These are phyloP conservation scores for Monascus purpureus DNA, from an alignment of 495 filamentous ascomycete species.

Conservation along the genomic window DNA sequence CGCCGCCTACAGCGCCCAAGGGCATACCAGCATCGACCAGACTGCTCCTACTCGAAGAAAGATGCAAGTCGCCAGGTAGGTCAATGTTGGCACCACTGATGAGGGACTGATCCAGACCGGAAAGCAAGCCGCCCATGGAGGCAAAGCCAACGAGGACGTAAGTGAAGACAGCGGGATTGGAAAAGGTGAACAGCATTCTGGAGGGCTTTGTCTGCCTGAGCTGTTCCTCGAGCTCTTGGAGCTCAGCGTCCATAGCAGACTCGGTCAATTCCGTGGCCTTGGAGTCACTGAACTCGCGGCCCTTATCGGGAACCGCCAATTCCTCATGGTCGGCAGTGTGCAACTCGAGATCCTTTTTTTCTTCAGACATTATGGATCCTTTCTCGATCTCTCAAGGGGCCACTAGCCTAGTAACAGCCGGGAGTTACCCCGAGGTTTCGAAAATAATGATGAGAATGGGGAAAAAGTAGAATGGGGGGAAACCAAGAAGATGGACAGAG, in stretches of 20 bases:
- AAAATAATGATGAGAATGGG: conserved; percentile 4
- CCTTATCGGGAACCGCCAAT: conserved; percentile 13
- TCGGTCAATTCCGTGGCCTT: conserved; percentile 12
- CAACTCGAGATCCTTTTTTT: conserved; percentile 13
- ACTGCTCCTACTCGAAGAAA: conserved; percentile 32
- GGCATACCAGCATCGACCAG: conserved; percentile 46
- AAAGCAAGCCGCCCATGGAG: conserved; percentile 47
- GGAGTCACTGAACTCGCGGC: conserved; percentile 14
- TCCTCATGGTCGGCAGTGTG: conserved; percentile 15
- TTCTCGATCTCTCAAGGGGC: no score
- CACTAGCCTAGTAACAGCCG: conserved; percentile 5
- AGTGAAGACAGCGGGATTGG: conserved; percentile 35
- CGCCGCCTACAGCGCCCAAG: conserved; percentile 45
- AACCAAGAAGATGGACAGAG: conserved; percentile 2
- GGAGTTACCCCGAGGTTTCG: conserved; percentile 6
- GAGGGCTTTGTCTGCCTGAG: conserved; percentile 13
- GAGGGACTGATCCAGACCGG: conserved; percentile 46
- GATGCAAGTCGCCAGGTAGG: conserved; percentile 32
- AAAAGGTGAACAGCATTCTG: conserved; percentile 13
- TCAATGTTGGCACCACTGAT: conserved; percentile 47
- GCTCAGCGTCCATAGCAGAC: conserved; percentile 24
- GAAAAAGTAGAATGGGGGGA: no score
- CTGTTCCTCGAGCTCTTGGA: conserved; percentile 20
- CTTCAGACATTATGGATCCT: conserved; percentile 1
- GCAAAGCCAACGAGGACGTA: conserved; percentile 49